Conservation (phyloP, 1,284 basidiomycete genomes). For the Irpex lacteus region DNA sequence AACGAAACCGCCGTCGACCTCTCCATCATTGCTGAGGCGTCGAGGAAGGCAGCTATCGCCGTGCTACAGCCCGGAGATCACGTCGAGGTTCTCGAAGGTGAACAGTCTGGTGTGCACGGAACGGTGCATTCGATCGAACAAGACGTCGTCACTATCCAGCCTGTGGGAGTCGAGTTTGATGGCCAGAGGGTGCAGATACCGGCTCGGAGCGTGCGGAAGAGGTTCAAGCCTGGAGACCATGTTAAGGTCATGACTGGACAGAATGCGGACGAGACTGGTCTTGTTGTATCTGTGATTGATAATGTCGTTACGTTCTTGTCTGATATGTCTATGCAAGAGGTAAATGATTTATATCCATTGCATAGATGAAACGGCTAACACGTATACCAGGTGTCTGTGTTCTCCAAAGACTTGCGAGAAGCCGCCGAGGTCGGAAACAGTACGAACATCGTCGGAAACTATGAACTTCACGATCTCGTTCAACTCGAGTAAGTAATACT, state of each 20-base stretch:
- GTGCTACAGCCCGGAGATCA: slow-evolving; percentile 98
- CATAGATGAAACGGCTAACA: slow-evolving; percentile 1
- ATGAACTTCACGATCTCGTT: slow-evolving; percentile 95
- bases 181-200: slow-evolving; percentile 86
- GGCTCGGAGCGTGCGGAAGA: slow-evolving; percentile 87
- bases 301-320: slow-evolving; percentile 95
- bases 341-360: slow-evolving; percentile 9
- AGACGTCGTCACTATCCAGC: slow-evolving; percentile 85
- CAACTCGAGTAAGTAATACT: slow-evolving; percentile 83
- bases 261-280: slow-evolving; percentile 93
- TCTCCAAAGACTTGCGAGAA: slow-evolving; percentile 96
- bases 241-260: slow-evolving; percentile 97
- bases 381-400: slow-evolving; percentile 80
- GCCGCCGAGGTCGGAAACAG: slow-evolving; percentile 94
- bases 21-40: slow-evolving; percentile 85
- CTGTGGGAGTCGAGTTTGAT: slow-evolving; percentile 79
- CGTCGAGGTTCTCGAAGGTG: slow-evolving; percentile 96
- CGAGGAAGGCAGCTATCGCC: slow-evolving; percentile 81
- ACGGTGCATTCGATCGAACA: slow-evolving; percentile 87
- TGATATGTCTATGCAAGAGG: slow-evolving; percentile 96
- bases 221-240: slow-evolving; percentile 96
- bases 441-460: slow-evolving; percentile 87
- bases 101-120: slow-evolving; percentile 92
- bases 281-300: slow-evolving; percentile 90
- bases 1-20: slow-evolving; percentile 70